Evolutionary conservation across 192 early-diverging fungal species (phyloP), one percentile per base, ranked within the genome.

Genomic region (Powellomyces hirtus): DNA sequence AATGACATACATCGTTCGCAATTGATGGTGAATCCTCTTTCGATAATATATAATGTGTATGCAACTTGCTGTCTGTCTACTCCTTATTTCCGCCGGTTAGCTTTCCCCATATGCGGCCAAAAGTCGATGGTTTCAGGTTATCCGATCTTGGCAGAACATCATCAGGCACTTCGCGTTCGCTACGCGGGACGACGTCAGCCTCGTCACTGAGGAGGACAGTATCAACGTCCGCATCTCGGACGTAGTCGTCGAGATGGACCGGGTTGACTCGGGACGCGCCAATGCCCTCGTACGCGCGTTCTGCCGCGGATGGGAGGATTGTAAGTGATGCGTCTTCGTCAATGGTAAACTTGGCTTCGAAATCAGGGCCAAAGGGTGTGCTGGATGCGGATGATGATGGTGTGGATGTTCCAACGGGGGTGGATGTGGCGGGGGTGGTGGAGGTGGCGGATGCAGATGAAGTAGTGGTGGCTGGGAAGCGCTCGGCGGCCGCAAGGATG

Each of bases 251-350:
- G 1, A 27, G 53, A 30, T 56, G 53, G 3, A 56, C 53, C 24
- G 53, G 29, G 31, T 56, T 56, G 53, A 56, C 29, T 4, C 53
- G 53, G 20, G 53, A 16, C 53, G 29, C 18, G 16, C 20, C 53
- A 16, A 56, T 49, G n/a, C 60, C 68, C 44, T 62, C 68, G 33
- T 57, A 62, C 16, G 72, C 72, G 22, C 55, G 40, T 37, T 74
- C 72, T 37, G 66, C 65, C 0, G 66, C 72, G 1, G 64, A 38
- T 22, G 61, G 45, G 36, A 44, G 13, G 26, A 34, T 22, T 8
- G 36, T 50, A 11, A 61, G 38, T 34, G 33, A 16, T 5, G 59
- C 72, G 24, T 20, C 57, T 33, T 50, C 52, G 49, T 68, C 66
- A 26, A 67, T 42, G 11, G 18, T 8, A 8, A 30, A 62, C 14